These are phyloP conservation scores for Forsythia suspensa DNA, from an alignment of 257 asterid genomes.

Conservation along the genomic window DNA sequence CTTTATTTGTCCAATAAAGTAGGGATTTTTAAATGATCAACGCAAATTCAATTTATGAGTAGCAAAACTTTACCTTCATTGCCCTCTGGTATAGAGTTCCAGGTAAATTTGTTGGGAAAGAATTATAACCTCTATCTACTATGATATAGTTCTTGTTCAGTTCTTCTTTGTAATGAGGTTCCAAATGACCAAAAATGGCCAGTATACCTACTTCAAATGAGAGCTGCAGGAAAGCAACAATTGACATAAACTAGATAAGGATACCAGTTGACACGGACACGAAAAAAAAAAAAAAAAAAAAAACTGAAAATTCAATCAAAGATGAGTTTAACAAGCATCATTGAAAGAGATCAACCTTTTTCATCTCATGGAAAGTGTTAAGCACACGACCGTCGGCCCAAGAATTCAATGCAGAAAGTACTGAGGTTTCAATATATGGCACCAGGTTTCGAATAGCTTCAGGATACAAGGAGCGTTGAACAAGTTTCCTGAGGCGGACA, in stretches of 20 bases:
- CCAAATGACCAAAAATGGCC: conserved; percentile 64
- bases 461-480: conserved; percentile 54
- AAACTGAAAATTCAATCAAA: not conserved
- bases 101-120: conserved; percentile 66
- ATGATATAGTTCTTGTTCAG: conserved; percentile 55
- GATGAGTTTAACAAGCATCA: not conserved
- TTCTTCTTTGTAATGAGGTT: conserved; percentile 51
- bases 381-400: conserved; percentile 46
- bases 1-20: no score
- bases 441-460: conserved; percentile 55
- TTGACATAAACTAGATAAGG: not conserved
- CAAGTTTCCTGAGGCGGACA: conserved; percentile 67
- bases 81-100: conserved; percentile 62
- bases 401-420: conserved; percentile 52
- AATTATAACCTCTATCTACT: conserved; percentile 75
- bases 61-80: conserved; percentile 40
- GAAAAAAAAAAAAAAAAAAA: not conserved
- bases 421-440: conserved; percentile 39
- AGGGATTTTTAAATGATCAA: not conserved
- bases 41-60: not conserved
- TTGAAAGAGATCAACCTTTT: conserved; percentile 44
- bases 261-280: not conserved
- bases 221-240: conserved; percentile 31
- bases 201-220: conserved; percentile 82
- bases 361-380: conserved; percentile 65